Conservation (phyloP, 2,329 filamentous ascomycete species). For the Fusarium irregulare region DNA sequence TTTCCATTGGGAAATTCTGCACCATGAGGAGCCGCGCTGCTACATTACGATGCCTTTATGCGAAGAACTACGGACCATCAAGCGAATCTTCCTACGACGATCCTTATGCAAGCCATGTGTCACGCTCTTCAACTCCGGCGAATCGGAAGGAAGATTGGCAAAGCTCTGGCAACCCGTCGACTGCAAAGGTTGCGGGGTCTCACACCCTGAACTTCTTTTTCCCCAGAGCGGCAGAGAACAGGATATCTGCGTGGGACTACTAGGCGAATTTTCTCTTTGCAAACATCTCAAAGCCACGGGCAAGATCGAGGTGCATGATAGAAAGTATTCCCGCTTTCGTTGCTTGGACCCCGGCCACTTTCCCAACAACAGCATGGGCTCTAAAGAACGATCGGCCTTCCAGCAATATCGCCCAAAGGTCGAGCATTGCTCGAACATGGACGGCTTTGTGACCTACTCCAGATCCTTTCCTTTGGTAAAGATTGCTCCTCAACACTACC, state of each 20-base stretch:
- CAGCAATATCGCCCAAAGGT: accelerated
- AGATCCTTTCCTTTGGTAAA: background rate
- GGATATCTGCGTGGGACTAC: background rate
- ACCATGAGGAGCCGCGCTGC: background rate
- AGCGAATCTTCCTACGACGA: background rate
- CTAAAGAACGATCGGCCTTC: accelerated
- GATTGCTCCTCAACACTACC: background rate
- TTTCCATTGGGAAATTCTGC: background rate
- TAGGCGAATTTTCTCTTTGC: background rate
- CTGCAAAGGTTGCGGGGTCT: background rate
- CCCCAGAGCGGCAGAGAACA: background rate
- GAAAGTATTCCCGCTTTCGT: accelerated
- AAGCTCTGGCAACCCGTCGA: background rate
- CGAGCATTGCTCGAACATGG: accelerated
- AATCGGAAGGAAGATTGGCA: background rate
- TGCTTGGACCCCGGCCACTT: background rate
- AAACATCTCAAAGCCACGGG: background rate
- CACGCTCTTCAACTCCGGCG: background rate
- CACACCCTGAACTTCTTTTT: constrained; percentile 7
- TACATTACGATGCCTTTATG: background rate
- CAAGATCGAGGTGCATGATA: accelerated
- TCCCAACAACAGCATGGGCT: accelerated
- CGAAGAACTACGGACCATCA: background rate
- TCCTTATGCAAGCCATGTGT: background rate
- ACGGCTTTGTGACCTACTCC: accelerated